These are phyloP conservation scores for Ocimum tenuiflorum DNA, from an alignment of 257 asterid genomes.

Conservation along the genomic window DNA sequence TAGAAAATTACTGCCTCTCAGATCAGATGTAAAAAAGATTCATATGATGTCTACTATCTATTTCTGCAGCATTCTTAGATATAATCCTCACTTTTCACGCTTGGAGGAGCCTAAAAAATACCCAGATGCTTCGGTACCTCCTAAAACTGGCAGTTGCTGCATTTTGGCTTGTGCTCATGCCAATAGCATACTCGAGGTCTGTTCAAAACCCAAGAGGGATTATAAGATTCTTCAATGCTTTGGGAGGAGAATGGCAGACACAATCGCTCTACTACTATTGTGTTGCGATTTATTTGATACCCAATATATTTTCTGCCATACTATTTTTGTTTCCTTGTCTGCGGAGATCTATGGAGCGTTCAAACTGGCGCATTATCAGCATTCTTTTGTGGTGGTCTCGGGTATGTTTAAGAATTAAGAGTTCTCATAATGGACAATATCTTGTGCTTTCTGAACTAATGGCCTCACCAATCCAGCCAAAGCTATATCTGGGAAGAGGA, in stretches of 20 bases:
- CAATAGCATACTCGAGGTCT: conserved; percentile 71
- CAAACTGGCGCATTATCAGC: conserved; percentile 60
- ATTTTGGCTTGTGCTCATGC: conserved; percentile 88
- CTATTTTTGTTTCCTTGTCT: conserved; percentile 72
- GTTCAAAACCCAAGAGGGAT: conserved; percentile 77
- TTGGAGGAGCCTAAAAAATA: conserved; percentile 76
- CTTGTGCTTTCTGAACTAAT: conserved; percentile 19
- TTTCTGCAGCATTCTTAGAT: conserved; percentile 83
- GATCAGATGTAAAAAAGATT: conserved; percentile 11
- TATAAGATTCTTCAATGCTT: conserved; percentile 51
- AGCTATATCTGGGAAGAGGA: conserved; percentile 96
- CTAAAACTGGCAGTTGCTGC: conserved; percentile 72
- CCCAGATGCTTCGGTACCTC: conserved; percentile 81
- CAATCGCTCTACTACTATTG: conserved; percentile 67
- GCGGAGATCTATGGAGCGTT: conserved; percentile 75
- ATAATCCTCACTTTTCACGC: conserved; percentile 70
- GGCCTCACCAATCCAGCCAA: conserved; percentile 53
- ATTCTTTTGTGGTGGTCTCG: conserved; percentile 97
- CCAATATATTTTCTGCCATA: conserved; percentile 70
- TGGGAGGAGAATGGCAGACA: conserved; percentile 66
- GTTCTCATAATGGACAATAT: background rate
- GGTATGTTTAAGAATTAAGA: conserved; percentile 25
- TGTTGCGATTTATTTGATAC: conserved; percentile 76
- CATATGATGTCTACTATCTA: conserved; percentile 12
- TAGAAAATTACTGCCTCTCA: background rate